Base-by-base conservation (phyloP, 2,329 filamentous ascomycete species). In the Phyllosticta paracitricarpa region DNA sequence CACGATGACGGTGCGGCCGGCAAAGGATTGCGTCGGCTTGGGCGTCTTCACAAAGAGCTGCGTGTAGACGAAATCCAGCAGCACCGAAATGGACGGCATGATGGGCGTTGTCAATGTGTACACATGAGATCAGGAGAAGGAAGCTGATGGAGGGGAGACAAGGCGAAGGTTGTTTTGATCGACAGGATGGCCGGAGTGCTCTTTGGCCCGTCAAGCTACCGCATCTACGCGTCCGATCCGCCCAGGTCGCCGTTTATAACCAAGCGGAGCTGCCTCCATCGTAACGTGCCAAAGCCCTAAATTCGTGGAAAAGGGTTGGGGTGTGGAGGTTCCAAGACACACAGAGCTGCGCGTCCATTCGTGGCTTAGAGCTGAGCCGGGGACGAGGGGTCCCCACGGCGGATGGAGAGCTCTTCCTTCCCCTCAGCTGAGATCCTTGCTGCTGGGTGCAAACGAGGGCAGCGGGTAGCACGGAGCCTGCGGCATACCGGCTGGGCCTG, bases 1-100 rank as follows among this genome's bases (percentile, higher is more conserved):
- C 0, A 81, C 72, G 52, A 81, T 72, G 62, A 77, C 68, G 0
- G 76, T 77, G 61, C 77, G 72, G 28, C 71, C 74, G 1, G 58
- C 57, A 17, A 68, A 71, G 12, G 66, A 65, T 25, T 57, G 59
- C 14, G 65, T 65, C 55, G 76, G 68, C 5, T 66, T 61, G 26
- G 69, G 62, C 2, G 73, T 74, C 2, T 67, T 73, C 54, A 75
- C 63, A 61, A 76, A 70, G 63, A 76, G 69, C 64, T 79, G 77
- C 26, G 67, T 69, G 64, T 75, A 71, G 59, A 79, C 62, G 65
- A 78, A 76, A 25, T 17, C 24, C 53, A 52, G 53, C 35, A 60
- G 24, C 25, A 33, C 25, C 53, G 22, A 8, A 53, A 60, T 8
- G 9, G 58, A 33, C n/a, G 58, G 58, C 53, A 56, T 60, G 10